Conservation (phyloP, 768 basidiomycete genomes). For the Mycena leptocephala region DNA sequence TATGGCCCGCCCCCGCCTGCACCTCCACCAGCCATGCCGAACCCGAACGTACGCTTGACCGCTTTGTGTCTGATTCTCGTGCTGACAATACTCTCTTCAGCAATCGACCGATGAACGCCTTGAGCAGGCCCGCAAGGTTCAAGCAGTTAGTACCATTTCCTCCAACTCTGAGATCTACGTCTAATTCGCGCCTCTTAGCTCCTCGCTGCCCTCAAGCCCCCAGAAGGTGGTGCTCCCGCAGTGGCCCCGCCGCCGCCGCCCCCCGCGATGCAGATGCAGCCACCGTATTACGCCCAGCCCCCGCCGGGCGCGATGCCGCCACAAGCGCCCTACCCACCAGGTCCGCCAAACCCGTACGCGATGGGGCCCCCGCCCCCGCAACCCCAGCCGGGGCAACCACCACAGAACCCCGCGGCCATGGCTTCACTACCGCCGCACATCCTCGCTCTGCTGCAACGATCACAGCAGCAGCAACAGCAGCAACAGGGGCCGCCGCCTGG, state of each 20-base stretch:
- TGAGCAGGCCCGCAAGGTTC: constrained; percentile 91
- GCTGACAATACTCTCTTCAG: constrained; percentile 6
- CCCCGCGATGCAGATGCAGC: constrained; percentile 53
- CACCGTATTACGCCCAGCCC: constrained; percentile 44
- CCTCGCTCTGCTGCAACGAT: constrained; percentile 71
- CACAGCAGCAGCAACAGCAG: constrained; percentile 61
- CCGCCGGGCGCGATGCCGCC: constrained; percentile 37
- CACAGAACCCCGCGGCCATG: constrained; percentile 54
- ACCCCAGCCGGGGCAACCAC: constrained; percentile 51
- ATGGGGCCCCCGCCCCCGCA: constrained; percentile 41
- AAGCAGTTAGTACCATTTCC: constrained; percentile 65
- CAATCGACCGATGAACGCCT: constrained; percentile 83
- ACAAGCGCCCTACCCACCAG: constrained; percentile 36
- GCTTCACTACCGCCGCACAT: constrained; percentile 77
- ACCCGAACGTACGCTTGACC: not conserved
- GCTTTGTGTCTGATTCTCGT: not conserved
- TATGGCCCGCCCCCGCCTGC: constrained; percentile 44
- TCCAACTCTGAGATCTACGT: not conserved
- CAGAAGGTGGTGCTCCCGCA: constrained; percentile 56
- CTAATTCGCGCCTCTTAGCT: constrained; percentile 55
- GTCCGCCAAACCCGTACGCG: not conserved
- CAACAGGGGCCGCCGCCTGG: constrained; percentile 55
- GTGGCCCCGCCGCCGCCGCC: constrained; percentile 51
- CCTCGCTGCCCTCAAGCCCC: constrained; percentile 86
- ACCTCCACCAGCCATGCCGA: constrained; percentile 33